These are phyloP conservation scores for Cynanchum wilfordii DNA, from an alignment of 257 asterid genomes.

Conservation along the genomic window DNA sequence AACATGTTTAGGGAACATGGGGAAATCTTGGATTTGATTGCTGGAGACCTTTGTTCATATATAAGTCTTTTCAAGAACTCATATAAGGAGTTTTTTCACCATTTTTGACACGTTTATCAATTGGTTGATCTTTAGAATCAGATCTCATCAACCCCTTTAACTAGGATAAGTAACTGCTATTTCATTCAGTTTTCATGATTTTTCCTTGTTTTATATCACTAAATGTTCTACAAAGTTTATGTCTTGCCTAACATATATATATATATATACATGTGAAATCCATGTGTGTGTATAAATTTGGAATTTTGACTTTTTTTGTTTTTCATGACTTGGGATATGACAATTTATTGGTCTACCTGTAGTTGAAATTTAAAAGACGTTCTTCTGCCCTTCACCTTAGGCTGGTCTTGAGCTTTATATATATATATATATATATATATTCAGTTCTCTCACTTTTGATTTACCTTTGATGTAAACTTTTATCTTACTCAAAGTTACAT, in stretches of 20 bases:
- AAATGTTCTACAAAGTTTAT: not conserved
- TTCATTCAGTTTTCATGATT: not conserved
- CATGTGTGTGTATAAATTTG: not conserved
- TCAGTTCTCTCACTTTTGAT: not conserved
- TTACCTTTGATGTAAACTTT: not conserved
- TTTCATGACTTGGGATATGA: not conserved
- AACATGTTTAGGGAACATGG: not conserved
- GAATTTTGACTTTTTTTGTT: not conserved
- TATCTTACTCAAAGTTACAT: not conserved
- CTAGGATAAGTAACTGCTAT: not conserved
- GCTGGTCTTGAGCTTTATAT: not conserved
- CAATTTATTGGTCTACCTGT: not conserved
- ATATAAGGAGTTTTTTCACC: not conserved
- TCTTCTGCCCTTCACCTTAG: not conserved
- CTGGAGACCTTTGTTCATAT: not conserved
- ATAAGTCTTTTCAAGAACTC: not conserved
- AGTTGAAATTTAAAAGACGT: not conserved
- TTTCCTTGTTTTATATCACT: not conserved
- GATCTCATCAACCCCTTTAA: not conserved
- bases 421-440: too few relatives aligned
- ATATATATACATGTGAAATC: not conserved
- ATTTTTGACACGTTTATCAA: not conserved
- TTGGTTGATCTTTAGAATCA: not conserved
- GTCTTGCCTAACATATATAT: too few relatives aligned
- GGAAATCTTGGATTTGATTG: not conserved